A percentile compares a stretch with the other conserved stretches of the same genome.
Conservation (phyloP, 2,329 filamentous ascomycete genomes). For the Truncatella angustata region DNA sequence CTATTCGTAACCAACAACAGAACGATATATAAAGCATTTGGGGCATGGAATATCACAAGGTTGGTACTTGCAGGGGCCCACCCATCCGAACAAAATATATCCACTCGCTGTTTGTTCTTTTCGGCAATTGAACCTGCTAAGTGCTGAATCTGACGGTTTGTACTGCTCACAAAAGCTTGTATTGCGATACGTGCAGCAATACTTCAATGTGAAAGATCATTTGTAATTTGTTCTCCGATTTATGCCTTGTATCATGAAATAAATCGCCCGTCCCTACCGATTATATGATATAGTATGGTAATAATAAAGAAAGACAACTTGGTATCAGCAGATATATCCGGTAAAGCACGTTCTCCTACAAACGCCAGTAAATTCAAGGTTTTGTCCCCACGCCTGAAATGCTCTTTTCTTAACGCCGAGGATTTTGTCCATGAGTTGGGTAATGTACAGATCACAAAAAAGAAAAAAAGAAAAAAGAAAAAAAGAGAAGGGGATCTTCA, state of each 20-base stretch:
- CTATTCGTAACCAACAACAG: background rate
- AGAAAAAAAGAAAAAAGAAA: too few species aligned
- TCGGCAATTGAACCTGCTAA: too few species aligned
- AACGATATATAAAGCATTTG: too few species aligned
- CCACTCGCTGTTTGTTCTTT: too few species aligned
- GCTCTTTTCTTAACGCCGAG: background rate
- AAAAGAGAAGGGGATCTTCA: background rate
- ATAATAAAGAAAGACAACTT: background rate
- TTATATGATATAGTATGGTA: background rate
- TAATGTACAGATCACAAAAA: background rate
- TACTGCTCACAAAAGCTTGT: too few species aligned
- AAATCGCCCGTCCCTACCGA: background rate
- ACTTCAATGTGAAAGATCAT: too few species aligned
- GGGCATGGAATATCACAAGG: too few species aligned
- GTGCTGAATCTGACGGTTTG: too few species aligned
- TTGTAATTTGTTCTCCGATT: background rate
- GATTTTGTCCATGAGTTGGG: background rate
- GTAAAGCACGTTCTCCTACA: background rate
- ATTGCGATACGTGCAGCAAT: too few species aligned
- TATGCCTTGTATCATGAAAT: background rate
- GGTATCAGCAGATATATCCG: constrained; percentile 5
- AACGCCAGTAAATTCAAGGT: background rate
- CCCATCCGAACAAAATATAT: too few species aligned
- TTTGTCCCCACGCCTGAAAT: background rate
- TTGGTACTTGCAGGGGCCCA: too few species aligned